phyloP scores from a whole-genome alignment of 1,284 basidiomycete genomes.

The Meripilus lineatus region DNA sequence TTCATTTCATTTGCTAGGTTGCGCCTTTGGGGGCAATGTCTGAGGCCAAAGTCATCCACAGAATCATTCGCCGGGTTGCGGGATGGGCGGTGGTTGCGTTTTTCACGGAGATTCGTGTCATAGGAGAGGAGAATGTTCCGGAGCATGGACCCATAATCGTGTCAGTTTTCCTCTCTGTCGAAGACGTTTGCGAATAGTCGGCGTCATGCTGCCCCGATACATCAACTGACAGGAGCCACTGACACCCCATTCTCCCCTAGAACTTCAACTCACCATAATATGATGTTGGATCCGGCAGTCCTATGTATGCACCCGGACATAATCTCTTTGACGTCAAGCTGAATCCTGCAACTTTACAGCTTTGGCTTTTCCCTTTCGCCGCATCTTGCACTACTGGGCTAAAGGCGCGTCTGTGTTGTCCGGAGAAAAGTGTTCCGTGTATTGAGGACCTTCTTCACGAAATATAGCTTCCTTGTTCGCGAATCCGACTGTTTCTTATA shows the following conservation, averaged over 20 bases:
- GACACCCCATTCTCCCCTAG: conserved; percentile 35
- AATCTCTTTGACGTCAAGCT: neutral
- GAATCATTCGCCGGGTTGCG: conserved; percentile 64
- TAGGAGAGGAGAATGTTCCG: conserved; percentile 85
- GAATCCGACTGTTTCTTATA: conserved; percentile 66
- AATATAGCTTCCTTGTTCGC: conserved; percentile 61
- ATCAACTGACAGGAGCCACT: neutral
- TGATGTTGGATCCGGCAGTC: conserved; percentile 84
- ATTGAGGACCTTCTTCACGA: conserved; percentile 24
- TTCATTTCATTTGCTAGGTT: neutral
- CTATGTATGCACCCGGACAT: conserved; percentile 53
- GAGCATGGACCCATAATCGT: conserved; percentile 81
- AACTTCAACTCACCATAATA: conserved; percentile 85
- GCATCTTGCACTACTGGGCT: conserved; percentile 93
- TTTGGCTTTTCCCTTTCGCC: conserved; percentile 68
- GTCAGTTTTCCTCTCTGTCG: conserved; percentile 45
- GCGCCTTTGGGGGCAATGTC: too few species aligned
- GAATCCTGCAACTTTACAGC: conserved; percentile 41
- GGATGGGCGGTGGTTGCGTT: conserved; percentile 76
- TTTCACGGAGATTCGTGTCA: conserved; percentile 81
- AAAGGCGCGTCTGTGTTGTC: too few species aligned
- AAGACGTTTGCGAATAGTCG: neutral
- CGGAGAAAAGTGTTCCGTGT: too few species aligned
- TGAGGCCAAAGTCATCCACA: conserved; percentile 46
- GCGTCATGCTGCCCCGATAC: neutral